phyloP scores from a whole-genome alignment of 2,329 filamentous ascomycete genomes.

The Pseudogymnoascus sp. region DNA sequence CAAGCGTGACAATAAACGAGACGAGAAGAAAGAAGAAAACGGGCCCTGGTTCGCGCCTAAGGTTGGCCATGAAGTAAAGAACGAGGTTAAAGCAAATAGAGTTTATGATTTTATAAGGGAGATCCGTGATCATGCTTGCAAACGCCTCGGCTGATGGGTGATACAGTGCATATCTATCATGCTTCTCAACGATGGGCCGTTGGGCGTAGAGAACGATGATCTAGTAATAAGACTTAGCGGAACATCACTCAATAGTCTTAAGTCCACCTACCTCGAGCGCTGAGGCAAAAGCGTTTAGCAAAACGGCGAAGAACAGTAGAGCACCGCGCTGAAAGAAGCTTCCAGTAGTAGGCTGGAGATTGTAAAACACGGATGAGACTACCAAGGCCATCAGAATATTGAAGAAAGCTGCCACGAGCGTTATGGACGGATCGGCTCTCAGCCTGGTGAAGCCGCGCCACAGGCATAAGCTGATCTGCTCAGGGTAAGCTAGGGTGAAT shows the following conservation, averaged over 20 bases:
- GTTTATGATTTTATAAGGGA: constrained; percentile 73
- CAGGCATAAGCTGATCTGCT: background rate
- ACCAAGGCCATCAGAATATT: constrained; percentile 50
- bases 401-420: background rate
- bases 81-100: constrained; percentile 68
- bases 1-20: constrained; percentile 63
- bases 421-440: constrained; percentile 49
- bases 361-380: constrained; percentile 58
- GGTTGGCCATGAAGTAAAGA: constrained; percentile 78
- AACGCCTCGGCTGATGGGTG: constrained; percentile 81
- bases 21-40: constrained; percentile 84
- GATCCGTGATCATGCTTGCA: constrained; percentile 74
- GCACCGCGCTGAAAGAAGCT: constrained; percentile 58
- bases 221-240: constrained; percentile 27
- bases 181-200: constrained; percentile 84
- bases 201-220: constrained; percentile 79
- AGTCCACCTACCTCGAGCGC: constrained; percentile 56
- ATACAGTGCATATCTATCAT: constrained; percentile 75
- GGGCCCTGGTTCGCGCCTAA: constrained; percentile 64
- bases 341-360: constrained; percentile 45
- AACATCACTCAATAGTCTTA: constrained; percentile 31
- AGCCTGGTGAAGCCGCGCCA: constrained; percentile 67
- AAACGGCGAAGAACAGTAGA: constrained; percentile 60
- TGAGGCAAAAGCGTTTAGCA: constrained; percentile 58
- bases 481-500: constrained; percentile 63